Percentiles rank a stretch among this genome's conserved stretches.
Conservation (phyloP, 1,284 basidiomycete genomes). For the Pulchroboletus neoregius region DNA sequence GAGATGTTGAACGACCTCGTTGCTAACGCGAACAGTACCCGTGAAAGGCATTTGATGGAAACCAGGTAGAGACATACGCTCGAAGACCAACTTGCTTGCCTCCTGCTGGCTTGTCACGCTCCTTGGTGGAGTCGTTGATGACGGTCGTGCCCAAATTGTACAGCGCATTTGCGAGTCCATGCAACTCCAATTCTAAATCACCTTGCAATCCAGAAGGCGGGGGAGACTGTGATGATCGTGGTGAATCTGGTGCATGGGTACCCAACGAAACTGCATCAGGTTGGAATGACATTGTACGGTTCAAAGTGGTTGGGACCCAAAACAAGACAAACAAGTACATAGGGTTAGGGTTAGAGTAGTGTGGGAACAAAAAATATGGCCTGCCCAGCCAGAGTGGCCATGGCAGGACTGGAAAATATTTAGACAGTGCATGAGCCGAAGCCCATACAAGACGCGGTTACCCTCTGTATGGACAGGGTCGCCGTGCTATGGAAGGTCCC, state of each 20-base stretch:
- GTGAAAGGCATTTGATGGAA: constrained; percentile 1
- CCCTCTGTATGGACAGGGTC: constrained; percentile 41
- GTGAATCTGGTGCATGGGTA: constrained; percentile 61
- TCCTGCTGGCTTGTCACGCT: constrained; percentile 60
- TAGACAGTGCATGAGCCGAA: constrained; percentile 45
- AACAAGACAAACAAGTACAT: constrained; percentile 8
- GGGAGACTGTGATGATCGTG: constrained; percentile 65
- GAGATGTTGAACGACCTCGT: constrained; percentile 66
- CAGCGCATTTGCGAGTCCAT: constrained; percentile 67
- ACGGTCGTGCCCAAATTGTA: constrained; percentile 77
- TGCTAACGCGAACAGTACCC: constrained; percentile 38
- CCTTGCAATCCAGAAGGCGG: constrained; percentile 63
- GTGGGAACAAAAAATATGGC: constrained; percentile 12
- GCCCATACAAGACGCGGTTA: constrained; percentile 30
- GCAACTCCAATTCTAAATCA: constrained; percentile 69
- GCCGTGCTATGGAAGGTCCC: constrained; percentile 50
- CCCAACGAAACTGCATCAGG: constrained; percentile 1
- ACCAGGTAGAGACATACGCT: constrained; percentile 44
- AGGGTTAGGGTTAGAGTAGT: constrained; percentile 41
- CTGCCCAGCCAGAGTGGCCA: constrained; percentile 38
- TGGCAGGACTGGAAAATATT: constrained; percentile 68
- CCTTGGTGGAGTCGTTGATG: constrained; percentile 73
- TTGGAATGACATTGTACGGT: constrained; percentile 16
- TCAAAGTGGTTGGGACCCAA: too few relatives aligned
- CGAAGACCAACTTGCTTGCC: constrained; percentile 66